phyloP scores from a whole-genome alignment of 1,139 yeast species.

The Komagataea norvegica region DNA sequence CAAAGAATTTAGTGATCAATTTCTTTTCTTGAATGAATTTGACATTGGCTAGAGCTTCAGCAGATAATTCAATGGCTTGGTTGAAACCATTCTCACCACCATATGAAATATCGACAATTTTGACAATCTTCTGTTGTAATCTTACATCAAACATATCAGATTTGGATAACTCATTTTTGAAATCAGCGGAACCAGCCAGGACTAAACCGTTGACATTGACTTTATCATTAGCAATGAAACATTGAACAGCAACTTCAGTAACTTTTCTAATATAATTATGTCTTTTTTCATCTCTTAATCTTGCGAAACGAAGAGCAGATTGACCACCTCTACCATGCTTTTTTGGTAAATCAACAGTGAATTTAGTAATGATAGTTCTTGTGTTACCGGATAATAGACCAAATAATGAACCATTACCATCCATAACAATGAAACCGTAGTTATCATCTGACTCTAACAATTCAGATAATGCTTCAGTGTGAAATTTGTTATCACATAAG shows the following conservation, averaged over 20 bases:
- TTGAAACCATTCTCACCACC: constrained; percentile 99
- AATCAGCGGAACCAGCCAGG: constrained; percentile 98
- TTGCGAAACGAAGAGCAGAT: constrained; percentile 97
- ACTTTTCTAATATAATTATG: constrained; percentile 97
- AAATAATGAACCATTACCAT: constrained; percentile 96
- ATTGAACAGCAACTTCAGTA: constrained; percentile 97
- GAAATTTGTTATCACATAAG: constrained; percentile 96
- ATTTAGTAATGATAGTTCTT: constrained; percentile 91
- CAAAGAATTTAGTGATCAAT: constrained; percentile 84
- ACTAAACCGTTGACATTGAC: constrained; percentile 91
- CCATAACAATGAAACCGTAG: constrained; percentile 97
- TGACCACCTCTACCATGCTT: constrained; percentile 99
- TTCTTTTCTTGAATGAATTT: constrained; percentile 98
- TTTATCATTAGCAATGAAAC: constrained; percentile 88
- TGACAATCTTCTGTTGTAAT: constrained; percentile 79
- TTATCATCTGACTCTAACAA: constrained; percentile 91
- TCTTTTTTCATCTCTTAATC: constrained; percentile 98
- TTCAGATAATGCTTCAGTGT: constrained; percentile 93
- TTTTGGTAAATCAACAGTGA: constrained; percentile 95
- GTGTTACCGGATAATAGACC: constrained; percentile 97
- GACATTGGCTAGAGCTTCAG: constrained; percentile 93
- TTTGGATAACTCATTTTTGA: constrained; percentile 87
- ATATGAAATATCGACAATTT: constrained; percentile 92
- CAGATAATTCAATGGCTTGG: constrained; percentile 96
- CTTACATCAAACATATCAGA: constrained; percentile 92